These are phyloP conservation scores for Fusarium luffae DNA, from an alignment of 2,329 filamentous ascomycete species.

Conservation along the genomic window DNA sequence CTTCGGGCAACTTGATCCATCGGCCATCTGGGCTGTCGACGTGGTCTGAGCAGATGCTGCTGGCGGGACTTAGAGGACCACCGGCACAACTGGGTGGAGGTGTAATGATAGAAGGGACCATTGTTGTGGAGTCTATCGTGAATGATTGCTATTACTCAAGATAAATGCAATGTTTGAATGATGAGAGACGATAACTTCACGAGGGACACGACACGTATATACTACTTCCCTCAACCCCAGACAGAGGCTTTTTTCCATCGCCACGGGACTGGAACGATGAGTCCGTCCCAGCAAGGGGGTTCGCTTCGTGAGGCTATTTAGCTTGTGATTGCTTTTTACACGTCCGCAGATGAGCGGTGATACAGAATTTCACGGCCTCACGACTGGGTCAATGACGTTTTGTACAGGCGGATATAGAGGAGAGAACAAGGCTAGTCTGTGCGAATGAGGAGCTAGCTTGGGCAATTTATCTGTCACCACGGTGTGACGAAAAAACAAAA, in stretches of 20 bases:
- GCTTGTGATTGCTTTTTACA: not conserved
- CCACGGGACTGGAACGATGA: not conserved
- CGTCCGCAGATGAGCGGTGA: not conserved
- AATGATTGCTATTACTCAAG: not conserved
- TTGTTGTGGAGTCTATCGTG: not conserved
- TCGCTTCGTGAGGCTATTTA: not conserved
- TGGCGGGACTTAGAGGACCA: not conserved
- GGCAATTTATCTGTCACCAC: not conserved
- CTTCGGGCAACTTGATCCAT: slow-evolving; percentile 23
- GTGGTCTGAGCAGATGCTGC: slow-evolving; percentile 4
- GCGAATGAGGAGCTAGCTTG: not conserved
- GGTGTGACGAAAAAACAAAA: not conserved
- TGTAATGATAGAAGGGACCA: slow-evolving; percentile 24
- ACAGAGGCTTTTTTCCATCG: not conserved
- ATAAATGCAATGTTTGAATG: not conserved
- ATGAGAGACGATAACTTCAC: not conserved
- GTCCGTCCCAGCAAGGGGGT: not conserved
- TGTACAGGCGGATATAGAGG: not conserved
- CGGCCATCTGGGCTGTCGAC: slow-evolving; percentile 3
- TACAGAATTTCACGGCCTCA: not conserved
- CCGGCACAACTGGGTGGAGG: slow-evolving; percentile 24
- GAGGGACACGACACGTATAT: slow-evolving; percentile 1
- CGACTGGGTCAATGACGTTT: not conserved
- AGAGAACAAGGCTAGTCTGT: not conserved
- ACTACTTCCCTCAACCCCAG: not conserved